Percentiles rank a stretch among this genome's conserved stretches.
phyloP scores from a whole-genome alignment of 345 rosid species.

The Pistacia atlantica region DNA sequence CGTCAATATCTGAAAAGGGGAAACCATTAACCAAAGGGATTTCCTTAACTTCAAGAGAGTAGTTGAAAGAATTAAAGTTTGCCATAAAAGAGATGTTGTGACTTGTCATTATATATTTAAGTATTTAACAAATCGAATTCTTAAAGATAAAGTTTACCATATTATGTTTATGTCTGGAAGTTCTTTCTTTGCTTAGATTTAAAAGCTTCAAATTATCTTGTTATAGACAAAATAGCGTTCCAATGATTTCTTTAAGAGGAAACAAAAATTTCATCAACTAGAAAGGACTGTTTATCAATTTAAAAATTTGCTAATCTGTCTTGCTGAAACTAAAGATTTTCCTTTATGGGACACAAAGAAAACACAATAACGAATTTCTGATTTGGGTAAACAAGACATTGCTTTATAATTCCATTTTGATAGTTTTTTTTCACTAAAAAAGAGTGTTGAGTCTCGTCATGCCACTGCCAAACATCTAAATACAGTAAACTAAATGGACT shows the following conservation, averaged over 20 bases:
- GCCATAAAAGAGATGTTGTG: too few relatives aligned
- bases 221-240: neutral
- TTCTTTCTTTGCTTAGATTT: neutral
- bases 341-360: neutral
- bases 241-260: slow-evolving; percentile 4
- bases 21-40: too few relatives aligned
- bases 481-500: neutral
- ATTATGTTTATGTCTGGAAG: neutral
- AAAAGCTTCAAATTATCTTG: slow-evolving; percentile 3
- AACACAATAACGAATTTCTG: neutral
- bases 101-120: too few relatives aligned
- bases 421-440: slow-evolving; percentile 14
- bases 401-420: neutral
- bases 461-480: neutral
- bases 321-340: neutral
- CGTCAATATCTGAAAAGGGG: too few relatives aligned
- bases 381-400: neutral
- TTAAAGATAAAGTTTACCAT: slow-evolving; percentile 3
- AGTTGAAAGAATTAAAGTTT: too few relatives aligned
- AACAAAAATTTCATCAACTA: neutral
- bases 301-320: neutral
- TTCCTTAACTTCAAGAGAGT: too few relatives aligned
- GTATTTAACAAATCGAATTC: neutral
- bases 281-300: neutral
- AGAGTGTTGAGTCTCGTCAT: neutral